phyloP scores from a whole-genome alignment of 805 yeast genomes.

The Kregervanrija fluxuum region DNA sequence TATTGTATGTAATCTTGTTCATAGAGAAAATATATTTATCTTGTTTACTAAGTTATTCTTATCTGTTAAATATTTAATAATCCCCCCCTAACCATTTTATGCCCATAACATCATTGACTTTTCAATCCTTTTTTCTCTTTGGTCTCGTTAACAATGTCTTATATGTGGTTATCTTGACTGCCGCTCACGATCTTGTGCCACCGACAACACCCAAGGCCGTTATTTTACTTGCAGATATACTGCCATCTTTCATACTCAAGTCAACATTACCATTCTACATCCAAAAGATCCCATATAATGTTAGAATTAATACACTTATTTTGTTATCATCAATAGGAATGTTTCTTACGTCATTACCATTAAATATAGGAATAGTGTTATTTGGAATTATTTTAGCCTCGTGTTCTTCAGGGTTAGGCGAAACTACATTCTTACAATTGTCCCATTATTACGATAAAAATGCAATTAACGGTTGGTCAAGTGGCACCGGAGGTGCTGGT shows the following conservation, averaged over 20 bases:
- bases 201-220: slow-evolving; percentile 75
- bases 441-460: slow-evolving; percentile 62
- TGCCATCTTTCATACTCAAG: slow-evolving; percentile 75
- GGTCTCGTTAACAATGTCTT: slow-evolving; percentile 85
- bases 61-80: no score
- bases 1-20: no score
- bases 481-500: slow-evolving; percentile 97
- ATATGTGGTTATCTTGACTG: slow-evolving; percentile 84
- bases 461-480: slow-evolving; percentile 78
- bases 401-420: slow-evolving; percentile 83
- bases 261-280: slow-evolving; percentile 72
- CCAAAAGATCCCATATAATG: slow-evolving; percentile 52
- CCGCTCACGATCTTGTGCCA: slow-evolving; percentile 90
- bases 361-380: slow-evolving; percentile 35
- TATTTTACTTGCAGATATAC: slow-evolving; percentile 77
- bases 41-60: no score
- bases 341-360: slow-evolving; percentile 50
- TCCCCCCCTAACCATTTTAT: no score
- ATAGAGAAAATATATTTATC: no score
- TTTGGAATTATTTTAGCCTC: slow-evolving; percentile 77
- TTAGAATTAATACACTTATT: slow-evolving; percentile 50
- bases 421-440: slow-evolving; percentile 77
- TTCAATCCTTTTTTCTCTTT: slow-evolving; percentile 59
- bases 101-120: neutral
- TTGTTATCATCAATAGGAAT: slow-evolving; percentile 63